A percentile compares a stretch with the other conserved stretches of the same genome.
Conservation (phyloP, 352 stramenopile genomes). For the Globisporangium cederbergense region DNA sequence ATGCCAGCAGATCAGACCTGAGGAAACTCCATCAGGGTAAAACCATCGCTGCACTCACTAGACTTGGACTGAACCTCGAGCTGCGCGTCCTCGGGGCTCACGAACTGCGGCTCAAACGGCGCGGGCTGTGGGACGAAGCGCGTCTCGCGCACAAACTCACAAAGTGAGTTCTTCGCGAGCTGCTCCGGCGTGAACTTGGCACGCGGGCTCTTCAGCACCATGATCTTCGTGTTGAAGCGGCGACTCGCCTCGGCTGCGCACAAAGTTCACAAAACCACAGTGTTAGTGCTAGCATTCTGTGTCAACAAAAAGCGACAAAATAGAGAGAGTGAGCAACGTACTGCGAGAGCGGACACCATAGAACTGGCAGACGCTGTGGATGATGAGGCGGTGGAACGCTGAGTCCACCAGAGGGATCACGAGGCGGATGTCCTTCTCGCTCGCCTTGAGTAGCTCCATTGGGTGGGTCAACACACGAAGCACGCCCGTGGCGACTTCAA, state of each 20-base stretch:
- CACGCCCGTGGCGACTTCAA: constrained; percentile 65
- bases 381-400: constrained; percentile 82
- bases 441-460: constrained; percentile 52
- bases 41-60: constrained; percentile 84
- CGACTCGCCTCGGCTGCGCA: constrained; percentile 56
- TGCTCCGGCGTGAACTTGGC: constrained; percentile 45
- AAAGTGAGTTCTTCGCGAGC: constrained; percentile 58
- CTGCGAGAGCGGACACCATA: constrained; percentile 81
- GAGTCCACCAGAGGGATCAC: constrained; percentile 77
- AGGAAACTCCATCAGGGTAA: constrained; percentile 65
- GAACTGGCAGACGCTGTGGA: constrained; percentile 88
- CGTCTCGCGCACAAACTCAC: constrained; percentile 76
- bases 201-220: constrained; percentile 69
- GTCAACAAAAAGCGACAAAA: not conserved
- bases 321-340: constrained; percentile 28
- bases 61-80: constrained; percentile 61
- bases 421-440: constrained; percentile 64
- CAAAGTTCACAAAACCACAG: not conserved
- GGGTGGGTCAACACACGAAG: constrained; percentile 57
- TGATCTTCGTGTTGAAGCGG: constrained; percentile 76
- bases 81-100: constrained; percentile 27
- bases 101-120: constrained; percentile 11
- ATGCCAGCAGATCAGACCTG: constrained; percentile 38
- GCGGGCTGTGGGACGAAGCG: constrained; percentile 24
- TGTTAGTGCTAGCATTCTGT: not conserved